These are phyloP conservation scores for Camellia granthamiana DNA, from an alignment of 148 eudicot genomes.

Conservation along the genomic window DNA sequence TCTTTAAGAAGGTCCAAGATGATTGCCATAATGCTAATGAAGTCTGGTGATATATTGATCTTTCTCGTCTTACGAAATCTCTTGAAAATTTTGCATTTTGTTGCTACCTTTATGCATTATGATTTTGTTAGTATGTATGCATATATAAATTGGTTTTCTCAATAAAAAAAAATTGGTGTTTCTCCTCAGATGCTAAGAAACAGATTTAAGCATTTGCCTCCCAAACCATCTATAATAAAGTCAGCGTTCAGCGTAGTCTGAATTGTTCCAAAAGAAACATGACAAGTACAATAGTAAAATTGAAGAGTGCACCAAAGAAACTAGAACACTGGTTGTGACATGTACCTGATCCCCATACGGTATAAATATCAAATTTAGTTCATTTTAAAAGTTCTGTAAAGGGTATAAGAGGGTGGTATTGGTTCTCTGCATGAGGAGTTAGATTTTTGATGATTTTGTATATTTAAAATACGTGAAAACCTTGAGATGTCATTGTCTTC, in stretches of 20 bases:
- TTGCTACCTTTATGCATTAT: neutral
- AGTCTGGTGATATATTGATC: neutral
- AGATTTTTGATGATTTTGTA: neutral
- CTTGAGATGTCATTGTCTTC: neutral
- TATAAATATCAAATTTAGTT: neutral
- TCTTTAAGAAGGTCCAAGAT: neutral
- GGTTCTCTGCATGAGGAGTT: neutral
- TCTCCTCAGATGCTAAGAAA: constrained; percentile 88
- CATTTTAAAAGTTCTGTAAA: neutral
- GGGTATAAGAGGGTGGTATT: neutral
- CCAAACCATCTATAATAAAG: constrained; percentile 80
- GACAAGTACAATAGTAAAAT: neutral
- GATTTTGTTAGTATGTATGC: neutral
- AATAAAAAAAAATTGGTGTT: neutral
- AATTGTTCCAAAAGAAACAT: constrained; percentile 1
- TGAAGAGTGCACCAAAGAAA: neutral
- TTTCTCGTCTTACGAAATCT: neutral
- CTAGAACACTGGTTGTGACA: neutral
- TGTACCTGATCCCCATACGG: neutral
- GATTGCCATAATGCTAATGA: neutral
- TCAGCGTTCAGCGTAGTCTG: constrained; percentile 86
- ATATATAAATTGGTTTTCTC: neutral
- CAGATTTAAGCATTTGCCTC: constrained; percentile 94
- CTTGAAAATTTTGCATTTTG: neutral
- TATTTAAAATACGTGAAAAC: neutral